Conservation (phyloP, 139 green algal genomes). For the Tetraselmis chui region DNA sequence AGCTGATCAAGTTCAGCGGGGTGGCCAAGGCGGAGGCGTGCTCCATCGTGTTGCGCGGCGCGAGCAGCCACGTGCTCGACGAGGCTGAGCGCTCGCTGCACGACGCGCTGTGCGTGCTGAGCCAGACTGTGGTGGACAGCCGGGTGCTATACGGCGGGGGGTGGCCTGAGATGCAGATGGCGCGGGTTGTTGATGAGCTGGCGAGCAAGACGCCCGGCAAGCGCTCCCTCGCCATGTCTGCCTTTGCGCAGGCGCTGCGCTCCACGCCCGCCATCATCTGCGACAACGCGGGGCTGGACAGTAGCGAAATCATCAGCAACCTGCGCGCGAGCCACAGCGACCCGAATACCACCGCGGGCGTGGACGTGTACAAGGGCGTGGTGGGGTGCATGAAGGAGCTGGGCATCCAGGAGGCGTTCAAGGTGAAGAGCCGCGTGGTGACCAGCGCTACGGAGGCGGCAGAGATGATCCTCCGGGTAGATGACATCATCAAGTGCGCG, state of each 20-base stretch:
- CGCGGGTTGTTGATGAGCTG: conserved; percentile 78
- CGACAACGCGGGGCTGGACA: conserved; percentile 91
- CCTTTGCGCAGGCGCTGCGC: conserved; percentile 84
- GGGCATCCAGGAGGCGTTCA: conserved; percentile 2
- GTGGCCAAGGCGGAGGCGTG: conserved; percentile 89
- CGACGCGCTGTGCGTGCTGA: conserved; percentile 96
- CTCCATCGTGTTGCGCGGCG: conserved; percentile 94
- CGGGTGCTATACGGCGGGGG: conserved; percentile 90
- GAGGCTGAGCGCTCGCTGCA: conserved; percentile 96
- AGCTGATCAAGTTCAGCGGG: conserved; percentile 92
- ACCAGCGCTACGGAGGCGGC: conserved; percentile 89
- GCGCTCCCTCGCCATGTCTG: conserved; percentile 83
- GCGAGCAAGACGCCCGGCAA: conserved; percentile 86
- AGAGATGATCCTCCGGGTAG: conserved; percentile 97
- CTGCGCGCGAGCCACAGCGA: conserved; percentile 73
- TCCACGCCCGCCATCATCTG: conserved; percentile 89
- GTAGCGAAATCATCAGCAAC: conserved; percentile 77
- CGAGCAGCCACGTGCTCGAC: conserved; percentile 89
- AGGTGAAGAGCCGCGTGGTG: conserved; percentile 54
- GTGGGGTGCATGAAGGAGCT: conserved; percentile 55
- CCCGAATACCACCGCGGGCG: conserved; percentile 41
- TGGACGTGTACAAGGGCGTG: conserved; percentile 73
- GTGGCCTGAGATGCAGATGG: conserved; percentile 87
- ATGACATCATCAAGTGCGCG: conserved; percentile 94
- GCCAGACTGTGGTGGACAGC: conserved; percentile 70